Evolutionary conservation across 345 rosid species (phyloP).

Genomic region (Acer campestre): DNA sequence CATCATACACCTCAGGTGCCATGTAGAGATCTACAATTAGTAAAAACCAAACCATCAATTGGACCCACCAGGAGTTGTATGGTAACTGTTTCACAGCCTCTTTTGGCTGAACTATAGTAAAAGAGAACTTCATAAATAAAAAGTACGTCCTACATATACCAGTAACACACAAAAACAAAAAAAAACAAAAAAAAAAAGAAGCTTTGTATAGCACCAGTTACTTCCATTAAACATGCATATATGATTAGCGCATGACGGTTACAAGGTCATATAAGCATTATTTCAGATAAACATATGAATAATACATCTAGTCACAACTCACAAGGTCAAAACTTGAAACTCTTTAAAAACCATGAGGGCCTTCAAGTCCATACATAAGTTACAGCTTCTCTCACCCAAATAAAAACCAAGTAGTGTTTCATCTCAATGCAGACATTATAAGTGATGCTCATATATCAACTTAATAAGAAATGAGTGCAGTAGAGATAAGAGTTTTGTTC

Average conservation of each 20-base stretch:
- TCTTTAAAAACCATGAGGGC: neutral
- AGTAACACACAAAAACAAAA: no score
- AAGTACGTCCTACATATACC: neutral
- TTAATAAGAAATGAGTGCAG: conserved; percentile 13
- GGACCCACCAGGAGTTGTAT: neutral
- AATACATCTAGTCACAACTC: neutral
- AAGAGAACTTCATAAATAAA: neutral
- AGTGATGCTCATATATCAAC: neutral
- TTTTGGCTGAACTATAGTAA: neutral
- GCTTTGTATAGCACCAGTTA: neutral
- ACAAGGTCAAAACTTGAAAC: neutral
- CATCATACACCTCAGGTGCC: conserved; percentile 84
- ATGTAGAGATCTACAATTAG: conserved; percentile 56
- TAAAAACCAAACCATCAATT: conserved; percentile 19
- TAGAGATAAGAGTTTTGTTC: neutral
- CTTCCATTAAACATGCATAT: neutral
- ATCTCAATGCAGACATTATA: neutral
- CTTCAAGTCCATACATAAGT: neutral
- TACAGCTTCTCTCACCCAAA: neutral
- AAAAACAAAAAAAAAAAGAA: no score
- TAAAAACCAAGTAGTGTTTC: no score
- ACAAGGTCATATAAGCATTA: neutral
- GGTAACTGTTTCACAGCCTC: neutral
- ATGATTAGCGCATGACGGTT: no score
- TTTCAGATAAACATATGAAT: neutral